Evolutionary conservation across 106 monocot genomes (phyloP).

Genomic region (Amphibolis antarctica): DNA sequence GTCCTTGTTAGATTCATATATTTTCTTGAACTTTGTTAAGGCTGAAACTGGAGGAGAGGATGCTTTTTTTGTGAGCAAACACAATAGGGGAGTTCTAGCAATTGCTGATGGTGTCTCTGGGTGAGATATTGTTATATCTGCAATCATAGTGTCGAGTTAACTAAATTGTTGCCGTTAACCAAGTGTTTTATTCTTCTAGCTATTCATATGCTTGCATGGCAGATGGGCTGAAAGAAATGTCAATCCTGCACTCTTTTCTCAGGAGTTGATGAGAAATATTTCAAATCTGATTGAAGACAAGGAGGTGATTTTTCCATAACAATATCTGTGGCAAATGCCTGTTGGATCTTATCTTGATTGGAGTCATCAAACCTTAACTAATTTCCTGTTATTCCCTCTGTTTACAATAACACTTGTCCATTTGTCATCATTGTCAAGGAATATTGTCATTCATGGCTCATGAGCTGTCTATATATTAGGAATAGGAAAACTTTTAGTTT

Average conservation of each 20-base stretch:
- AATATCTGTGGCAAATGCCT: neutral
- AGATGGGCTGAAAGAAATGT: constrained; percentile 86
- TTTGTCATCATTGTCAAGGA: no score
- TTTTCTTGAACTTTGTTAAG: constrained; percentile 20
- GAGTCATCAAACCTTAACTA: no score
- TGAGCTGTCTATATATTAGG: no score
- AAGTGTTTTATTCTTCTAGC: constrained; percentile 36
- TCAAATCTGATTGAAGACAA: constrained; percentile 50
- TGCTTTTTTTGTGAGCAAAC: constrained; percentile 65
- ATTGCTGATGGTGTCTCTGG: constrained; percentile 97
- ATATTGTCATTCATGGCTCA: no score
- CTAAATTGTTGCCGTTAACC: constrained; percentile 8
- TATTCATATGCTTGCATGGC: constrained; percentile 28
- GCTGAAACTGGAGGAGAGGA: constrained; percentile 82
- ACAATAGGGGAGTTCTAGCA: constrained; percentile 61
- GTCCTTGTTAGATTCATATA: neutral
- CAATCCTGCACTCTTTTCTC: constrained; percentile 80
- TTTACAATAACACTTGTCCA: no score
- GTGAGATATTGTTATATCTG: constrained; percentile 18
- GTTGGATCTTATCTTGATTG: no score
- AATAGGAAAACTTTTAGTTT: no score
- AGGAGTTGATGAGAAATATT: constrained; percentile 65
- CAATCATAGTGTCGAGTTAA: neutral
- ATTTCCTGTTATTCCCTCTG: no score
- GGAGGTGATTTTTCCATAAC: constrained; percentile 35